Evolutionary conservation across 225 moss, liverwort and hornwort species (phyloP), one percentile per base, ranked within the genome.

Genomic region (Polytrichum formosum): DNA sequence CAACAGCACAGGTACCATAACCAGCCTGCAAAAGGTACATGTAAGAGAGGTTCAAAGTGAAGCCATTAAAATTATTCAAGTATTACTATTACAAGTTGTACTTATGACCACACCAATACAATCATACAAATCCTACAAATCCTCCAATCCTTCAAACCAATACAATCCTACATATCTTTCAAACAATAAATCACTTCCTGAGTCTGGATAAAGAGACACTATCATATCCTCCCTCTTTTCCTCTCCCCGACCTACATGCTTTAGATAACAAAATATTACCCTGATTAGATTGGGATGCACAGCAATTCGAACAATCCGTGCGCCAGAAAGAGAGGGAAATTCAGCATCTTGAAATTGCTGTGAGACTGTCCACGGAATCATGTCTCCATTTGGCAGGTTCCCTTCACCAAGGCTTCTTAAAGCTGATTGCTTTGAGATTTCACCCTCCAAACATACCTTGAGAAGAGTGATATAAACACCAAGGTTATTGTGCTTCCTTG

Each of bases 261-360:
- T 13, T 46, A 46, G 16, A 46, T 16, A 16, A 46, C 2, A 7
- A 7, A 7, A 31, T 6, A 29, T 80, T 74, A 90, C 92, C 84
- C 94, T 88, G 72, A 85, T 79, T 70, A 94, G 82, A 65, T 85
- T 89, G 35, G 97, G 97, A 79, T 97, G 97, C 75, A 91, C 91
- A 65, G 97, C 97, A 75, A 97, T 97, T 74, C 97, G 89, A 61
- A 97, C 88, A 26, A 97, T 82, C 56, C 97, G 94, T 56, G 90
- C 97, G 72, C 97, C 97, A 22, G 97, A 97, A 59, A 97, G 85
- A 64, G 88, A 90, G 53, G 97, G 94, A 64, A 97, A 94, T 76
- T 94, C 97, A n/a, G 89, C 78, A 80, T 97, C 97, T 85, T 97
- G 97, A 55, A 94, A 97, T 70, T 97, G 97, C 68, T 94, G 97